These are phyloP conservation scores for Aspergillus panamensis DNA, from an alignment of 495 filamentous ascomycete species.

Conservation along the genomic window DNA sequence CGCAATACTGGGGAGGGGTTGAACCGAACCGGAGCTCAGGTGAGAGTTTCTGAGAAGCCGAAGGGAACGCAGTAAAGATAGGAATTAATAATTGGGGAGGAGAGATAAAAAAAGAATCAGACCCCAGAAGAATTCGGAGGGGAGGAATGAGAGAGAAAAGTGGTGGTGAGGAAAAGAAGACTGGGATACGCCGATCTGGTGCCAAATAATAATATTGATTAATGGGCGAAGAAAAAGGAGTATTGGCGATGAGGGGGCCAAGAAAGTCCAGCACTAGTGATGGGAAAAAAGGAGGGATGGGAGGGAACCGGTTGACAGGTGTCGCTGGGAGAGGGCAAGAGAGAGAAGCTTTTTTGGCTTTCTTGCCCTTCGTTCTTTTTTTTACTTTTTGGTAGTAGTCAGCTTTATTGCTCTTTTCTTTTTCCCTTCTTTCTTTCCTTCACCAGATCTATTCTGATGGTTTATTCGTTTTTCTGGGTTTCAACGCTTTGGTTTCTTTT, in stretches of 20 bases:
- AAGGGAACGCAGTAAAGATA: constrained; percentile 5
- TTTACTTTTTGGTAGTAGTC: too few relatives aligned
- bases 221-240: constrained; percentile 7
- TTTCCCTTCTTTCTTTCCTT: constrained; percentile 10
- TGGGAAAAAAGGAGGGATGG: constrained; percentile 18
- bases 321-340: background rate
- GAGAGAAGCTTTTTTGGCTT: background rate
- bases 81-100: background rate
- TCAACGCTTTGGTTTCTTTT: constrained; percentile 8
- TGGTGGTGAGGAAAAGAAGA: constrained; percentile 8
- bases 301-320: constrained; percentile 10
- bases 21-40: constrained; percentile 6
- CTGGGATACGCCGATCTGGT: background rate
- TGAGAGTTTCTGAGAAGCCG: background rate
- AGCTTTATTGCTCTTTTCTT: constrained; percentile 9
- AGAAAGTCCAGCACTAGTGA: background rate
- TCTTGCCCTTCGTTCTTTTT: background rate
- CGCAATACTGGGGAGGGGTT: constrained; percentile 16
- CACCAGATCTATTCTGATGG: background rate
- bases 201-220: background rate
- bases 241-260: constrained; percentile 4
- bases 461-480: constrained; percentile 3
- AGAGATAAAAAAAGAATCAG: background rate
- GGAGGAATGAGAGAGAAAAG: constrained; percentile 8
- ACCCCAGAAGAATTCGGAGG: constrained; percentile 1